phyloP scores from a whole-genome alignment of 2,329 filamentous ascomycete species.

The Lojkania enalia region DNA sequence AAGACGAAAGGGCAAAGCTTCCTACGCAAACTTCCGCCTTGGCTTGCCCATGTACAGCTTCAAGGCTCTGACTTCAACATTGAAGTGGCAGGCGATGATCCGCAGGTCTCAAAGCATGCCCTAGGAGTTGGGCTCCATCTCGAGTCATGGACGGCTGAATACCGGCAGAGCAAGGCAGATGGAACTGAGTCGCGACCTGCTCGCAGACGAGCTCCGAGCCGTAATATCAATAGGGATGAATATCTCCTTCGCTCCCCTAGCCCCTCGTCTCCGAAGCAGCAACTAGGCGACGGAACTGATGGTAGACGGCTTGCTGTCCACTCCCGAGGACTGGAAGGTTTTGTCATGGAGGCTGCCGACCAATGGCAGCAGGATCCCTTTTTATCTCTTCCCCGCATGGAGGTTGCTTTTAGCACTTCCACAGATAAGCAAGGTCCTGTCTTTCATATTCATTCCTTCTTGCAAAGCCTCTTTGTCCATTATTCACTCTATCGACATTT shows the following conservation, averaged over 20 bases:
- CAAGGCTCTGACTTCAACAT: conserved; percentile 88
- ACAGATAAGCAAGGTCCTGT: conserved; percentile 86
- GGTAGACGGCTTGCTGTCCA: conserved; percentile 81
- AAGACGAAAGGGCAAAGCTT: conserved; percentile 59
- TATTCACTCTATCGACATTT: conserved; percentile 96
- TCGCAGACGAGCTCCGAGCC: conserved; percentile 74
- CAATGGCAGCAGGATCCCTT: conserved; percentile 85
- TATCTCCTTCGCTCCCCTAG: conserved; percentile 59
- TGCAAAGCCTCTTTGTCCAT: conserved; percentile 77
- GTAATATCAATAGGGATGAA: conserved; percentile 61
- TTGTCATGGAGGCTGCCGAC: conserved; percentile 85
- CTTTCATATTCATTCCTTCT: conserved; percentile 81
- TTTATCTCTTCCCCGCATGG: conserved; percentile 80
- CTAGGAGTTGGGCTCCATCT: conserved; percentile 84
- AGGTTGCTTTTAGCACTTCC: conserved; percentile 80
- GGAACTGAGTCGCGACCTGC: conserved; percentile 59
- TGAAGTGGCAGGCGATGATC: conserved; percentile 87
- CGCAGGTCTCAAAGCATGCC: conserved; percentile 77
- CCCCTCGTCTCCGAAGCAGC: conserved; percentile 56
- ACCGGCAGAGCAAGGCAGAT: conserved; percentile 78
- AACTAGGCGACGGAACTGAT: conserved; percentile 60
- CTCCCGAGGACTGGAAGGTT: conserved; percentile 81
- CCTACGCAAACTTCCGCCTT: conserved; percentile 75
- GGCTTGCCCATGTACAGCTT: conserved; percentile 82
- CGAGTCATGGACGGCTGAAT: conserved; percentile 86